Percentiles rank a stretch among this genome's conserved stretches.
These are phyloP conservation scores for Boletus sensibilis DNA, from an alignment of 768 basidiomycete species.

Conservation along the genomic window DNA sequence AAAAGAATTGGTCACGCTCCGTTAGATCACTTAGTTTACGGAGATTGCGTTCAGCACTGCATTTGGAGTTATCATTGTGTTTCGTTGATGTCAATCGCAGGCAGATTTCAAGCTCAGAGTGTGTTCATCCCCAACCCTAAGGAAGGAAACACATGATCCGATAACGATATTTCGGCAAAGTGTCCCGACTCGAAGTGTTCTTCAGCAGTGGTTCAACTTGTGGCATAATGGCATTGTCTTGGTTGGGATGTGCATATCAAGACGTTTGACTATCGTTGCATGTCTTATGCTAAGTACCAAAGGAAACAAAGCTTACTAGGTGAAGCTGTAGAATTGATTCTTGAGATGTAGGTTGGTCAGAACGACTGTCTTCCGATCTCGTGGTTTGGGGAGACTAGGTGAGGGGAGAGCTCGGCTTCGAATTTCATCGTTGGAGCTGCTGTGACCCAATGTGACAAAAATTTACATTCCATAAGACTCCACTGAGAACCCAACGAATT, in stretches of 20 bases:
- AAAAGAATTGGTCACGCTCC: constrained; percentile 58
- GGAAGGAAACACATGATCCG: not conserved
- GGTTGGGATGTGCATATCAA: no score
- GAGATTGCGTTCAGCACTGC: not conserved
- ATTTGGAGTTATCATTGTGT: not conserved
- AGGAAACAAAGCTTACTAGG: no score
- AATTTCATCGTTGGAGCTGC: no score
- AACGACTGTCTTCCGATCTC: no score
- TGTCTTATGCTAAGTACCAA: not conserved
- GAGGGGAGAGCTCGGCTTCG: no score
- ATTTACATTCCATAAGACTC: no score
- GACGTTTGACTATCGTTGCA: no score
- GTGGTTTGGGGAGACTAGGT: no score
- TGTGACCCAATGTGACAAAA: no score
- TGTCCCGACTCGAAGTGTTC: no score
- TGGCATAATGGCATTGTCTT: not conserved
- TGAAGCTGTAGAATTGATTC: no score
- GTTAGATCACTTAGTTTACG: constrained; percentile 27
- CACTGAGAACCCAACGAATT: not conserved
- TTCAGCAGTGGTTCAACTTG: not conserved
- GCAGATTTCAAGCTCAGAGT: not conserved
- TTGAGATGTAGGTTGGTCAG: no score
- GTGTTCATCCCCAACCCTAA: not conserved
- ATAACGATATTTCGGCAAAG: not conserved
- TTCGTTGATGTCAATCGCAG: not conserved